Evolutionary conservation across 176 grass and related monocot genomes (phyloP).

Genomic region (Zea luxurians): DNA sequence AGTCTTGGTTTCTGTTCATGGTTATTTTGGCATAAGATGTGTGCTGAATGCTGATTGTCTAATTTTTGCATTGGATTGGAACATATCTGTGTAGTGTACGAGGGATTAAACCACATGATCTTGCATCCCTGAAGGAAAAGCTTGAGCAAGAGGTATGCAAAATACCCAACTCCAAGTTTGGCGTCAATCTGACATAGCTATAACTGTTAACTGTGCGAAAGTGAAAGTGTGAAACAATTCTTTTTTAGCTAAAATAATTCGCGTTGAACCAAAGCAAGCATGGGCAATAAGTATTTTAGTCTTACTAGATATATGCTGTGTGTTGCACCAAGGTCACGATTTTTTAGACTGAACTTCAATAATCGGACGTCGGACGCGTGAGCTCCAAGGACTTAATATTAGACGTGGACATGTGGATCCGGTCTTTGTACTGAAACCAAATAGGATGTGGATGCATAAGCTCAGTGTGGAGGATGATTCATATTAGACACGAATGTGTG

Average conservation of each 20-base stretch:
- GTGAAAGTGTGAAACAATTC: not conserved
- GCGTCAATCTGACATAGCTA: not conserved
- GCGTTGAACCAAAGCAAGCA: not conserved
- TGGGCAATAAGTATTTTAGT: slow-evolving; percentile 1
- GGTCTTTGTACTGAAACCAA: too few relatives aligned
- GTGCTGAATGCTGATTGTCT: slow-evolving; percentile 17
- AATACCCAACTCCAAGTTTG: slow-evolving; percentile 22
- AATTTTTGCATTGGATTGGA: slow-evolving; percentile 29
- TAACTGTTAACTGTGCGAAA: not conserved
- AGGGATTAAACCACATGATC: slow-evolving; percentile 87
- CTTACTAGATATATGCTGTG: not conserved
- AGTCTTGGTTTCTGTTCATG: slow-evolving; percentile 4
- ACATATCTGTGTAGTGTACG: slow-evolving; percentile 55
- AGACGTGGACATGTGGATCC: too few relatives aligned
- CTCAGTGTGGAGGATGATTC: too few relatives aligned
- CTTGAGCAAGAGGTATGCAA: slow-evolving; percentile 80
- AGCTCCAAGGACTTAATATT: too few relatives aligned
- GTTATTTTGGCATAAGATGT: slow-evolving; percentile 29
- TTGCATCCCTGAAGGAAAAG: slow-evolving; percentile 72
- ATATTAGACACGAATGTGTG: too few relatives aligned
- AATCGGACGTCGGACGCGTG: too few relatives aligned
- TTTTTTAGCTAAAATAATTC: slow-evolving; percentile 33
- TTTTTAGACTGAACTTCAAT: too few relatives aligned
- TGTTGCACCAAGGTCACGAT: too few relatives aligned
- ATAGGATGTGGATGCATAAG: too few relatives aligned